Conservation (phyloP, 2,329 filamentous ascomycete genomes). For the Colletotrichum trifolii region DNA sequence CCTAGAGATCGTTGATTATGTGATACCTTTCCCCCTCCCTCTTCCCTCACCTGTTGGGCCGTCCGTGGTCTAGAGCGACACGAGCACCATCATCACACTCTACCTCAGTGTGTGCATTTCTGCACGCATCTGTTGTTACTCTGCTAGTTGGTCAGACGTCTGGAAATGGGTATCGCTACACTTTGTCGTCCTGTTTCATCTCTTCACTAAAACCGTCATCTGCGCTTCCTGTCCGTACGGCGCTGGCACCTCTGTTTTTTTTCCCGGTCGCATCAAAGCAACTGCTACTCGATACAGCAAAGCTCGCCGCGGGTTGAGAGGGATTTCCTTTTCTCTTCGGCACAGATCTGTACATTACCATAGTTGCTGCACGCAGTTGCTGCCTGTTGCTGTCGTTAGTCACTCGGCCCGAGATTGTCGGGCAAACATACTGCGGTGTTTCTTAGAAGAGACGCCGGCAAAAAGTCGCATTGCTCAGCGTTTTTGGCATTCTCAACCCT, state of each 20-base stretch:
- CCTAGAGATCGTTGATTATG: conserved; percentile 39
- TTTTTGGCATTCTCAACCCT: conserved; percentile 36
- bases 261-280: conserved; percentile 48
- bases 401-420: conserved; percentile 33
- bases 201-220: neutral
- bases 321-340: conserved; percentile 47
- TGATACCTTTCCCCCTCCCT: conserved; percentile 47
- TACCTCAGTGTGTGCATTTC: conserved; percentile 34
- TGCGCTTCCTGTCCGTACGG: conserved; percentile 34
- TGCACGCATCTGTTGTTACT: conserved; percentile 31
- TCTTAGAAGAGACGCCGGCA: conserved; percentile 38
- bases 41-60: conserved; percentile 30
- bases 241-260: conserved; percentile 33
- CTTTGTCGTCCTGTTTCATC: conserved; percentile 38
- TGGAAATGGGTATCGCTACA: conserved; percentile 47
- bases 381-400: conserved; percentile 46
- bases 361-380: conserved; percentile 57
- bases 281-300: conserved; percentile 50
- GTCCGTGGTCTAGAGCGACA: conserved; percentile 34
- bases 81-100: conserved; percentile 34
- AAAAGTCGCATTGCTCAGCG: conserved; percentile 39
- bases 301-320: conserved; percentile 51
- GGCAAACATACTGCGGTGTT: conserved; percentile 26
- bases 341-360: conserved; percentile 67
- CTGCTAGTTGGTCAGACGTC: conserved; percentile 37